These are phyloP conservation scores for Clonostachys solani DNA, from an alignment of 2,329 filamentous ascomycete genomes.

Conservation along the genomic window DNA sequence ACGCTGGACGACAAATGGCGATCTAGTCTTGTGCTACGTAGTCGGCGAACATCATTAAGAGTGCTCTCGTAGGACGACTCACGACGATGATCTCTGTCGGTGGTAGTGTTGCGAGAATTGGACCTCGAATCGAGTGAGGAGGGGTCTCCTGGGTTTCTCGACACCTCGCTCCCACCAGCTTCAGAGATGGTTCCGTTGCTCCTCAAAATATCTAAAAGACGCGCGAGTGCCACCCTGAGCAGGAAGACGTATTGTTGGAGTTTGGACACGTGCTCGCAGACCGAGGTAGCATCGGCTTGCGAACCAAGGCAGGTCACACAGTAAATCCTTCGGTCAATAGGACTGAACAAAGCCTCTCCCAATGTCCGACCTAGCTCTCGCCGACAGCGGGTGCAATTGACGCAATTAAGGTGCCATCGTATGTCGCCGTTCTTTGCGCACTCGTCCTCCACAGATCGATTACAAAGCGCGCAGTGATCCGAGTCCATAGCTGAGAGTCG, in stretches of 20 bases:
- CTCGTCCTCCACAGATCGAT: constrained; percentile 89
- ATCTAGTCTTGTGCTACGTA: constrained; percentile 90
- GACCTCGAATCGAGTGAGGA: constrained; percentile 61
- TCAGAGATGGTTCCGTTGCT: constrained; percentile 79
- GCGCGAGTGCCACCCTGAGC: constrained; percentile 83
- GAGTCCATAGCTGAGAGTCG: constrained; percentile 70
- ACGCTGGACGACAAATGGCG: constrained; percentile 92
- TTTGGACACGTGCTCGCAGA: constrained; percentile 74
- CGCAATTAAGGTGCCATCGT: constrained; percentile 81
- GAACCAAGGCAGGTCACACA: constrained; percentile 65
- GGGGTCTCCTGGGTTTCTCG: constrained; percentile 36
- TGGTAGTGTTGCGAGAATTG: constrained; percentile 64
- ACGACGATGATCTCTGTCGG: constrained; percentile 49
- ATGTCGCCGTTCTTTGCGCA: constrained; percentile 72
- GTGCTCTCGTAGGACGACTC: constrained; percentile 90
- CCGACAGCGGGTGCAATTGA: constrained; percentile 65
- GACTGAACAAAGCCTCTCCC: constrained; percentile 67
- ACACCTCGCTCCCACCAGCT: constrained; percentile 19
- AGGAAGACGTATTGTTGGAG: constrained; percentile 94
- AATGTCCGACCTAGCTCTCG: constrained; percentile 65
- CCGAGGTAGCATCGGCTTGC: constrained; percentile 43
- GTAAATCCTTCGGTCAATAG: constrained; percentile 62
- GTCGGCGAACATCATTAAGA: constrained; percentile 86
- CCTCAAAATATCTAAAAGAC: constrained; percentile 81
- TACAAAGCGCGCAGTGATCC: constrained; percentile 79